phyloP scores from a whole-genome alignment of 1,284 basidiomycete genomes.

The Erythrobasidium hasegawianum region DNA sequence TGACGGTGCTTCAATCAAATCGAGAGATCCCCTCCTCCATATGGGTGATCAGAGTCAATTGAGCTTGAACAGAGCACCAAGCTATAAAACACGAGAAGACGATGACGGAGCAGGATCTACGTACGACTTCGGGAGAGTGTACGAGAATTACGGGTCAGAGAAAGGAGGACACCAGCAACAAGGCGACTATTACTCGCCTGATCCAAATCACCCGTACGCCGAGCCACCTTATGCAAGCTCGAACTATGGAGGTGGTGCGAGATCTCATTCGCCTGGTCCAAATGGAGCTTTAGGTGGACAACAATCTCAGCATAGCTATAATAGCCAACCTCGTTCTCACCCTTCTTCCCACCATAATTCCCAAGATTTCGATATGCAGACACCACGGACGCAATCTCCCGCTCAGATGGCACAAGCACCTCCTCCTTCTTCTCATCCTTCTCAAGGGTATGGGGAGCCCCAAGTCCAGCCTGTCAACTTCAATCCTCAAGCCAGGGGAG shows the following conservation, averaged over 20 bases:
- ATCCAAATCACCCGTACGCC: slow-evolving; percentile 24
- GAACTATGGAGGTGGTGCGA: neutral
- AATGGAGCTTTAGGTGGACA: slow-evolving; percentile 2
- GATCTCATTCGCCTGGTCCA: neutral
- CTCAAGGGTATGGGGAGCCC: slow-evolving; percentile 4
- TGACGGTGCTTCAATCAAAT: slow-evolving; percentile 23
- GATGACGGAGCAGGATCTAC: neutral
- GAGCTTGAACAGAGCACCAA: slow-evolving; percentile 18
- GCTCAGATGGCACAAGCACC: neutral
- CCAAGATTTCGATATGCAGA: slow-evolving; percentile 7
- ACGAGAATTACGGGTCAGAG: neutral
- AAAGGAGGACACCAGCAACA: neutral
- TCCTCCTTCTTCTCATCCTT: slow-evolving; percentile 3
- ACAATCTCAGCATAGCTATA: neutral
- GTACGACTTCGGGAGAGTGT: neutral
- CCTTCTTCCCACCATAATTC: slow-evolving; percentile 3
- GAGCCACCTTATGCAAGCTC: slow-evolving; percentile 16
- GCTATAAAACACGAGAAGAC: slow-evolving; percentile 28
- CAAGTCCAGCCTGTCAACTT: slow-evolving; percentile 3
- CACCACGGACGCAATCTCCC: neutral
- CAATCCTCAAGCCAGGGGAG: slow-evolving; percentile 11
- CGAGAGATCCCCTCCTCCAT: slow-evolving; percentile 1
- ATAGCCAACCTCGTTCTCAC: neutral
- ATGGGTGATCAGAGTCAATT: slow-evolving; percentile 16
- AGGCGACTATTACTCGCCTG: slow-evolving; percentile 10